Percentiles rank a stretch among this genome's conserved stretches.
Evolutionary conservation across 2,329 filamentous ascomycete species (phyloP).

Genomic region (Alternaria sp.): DNA sequence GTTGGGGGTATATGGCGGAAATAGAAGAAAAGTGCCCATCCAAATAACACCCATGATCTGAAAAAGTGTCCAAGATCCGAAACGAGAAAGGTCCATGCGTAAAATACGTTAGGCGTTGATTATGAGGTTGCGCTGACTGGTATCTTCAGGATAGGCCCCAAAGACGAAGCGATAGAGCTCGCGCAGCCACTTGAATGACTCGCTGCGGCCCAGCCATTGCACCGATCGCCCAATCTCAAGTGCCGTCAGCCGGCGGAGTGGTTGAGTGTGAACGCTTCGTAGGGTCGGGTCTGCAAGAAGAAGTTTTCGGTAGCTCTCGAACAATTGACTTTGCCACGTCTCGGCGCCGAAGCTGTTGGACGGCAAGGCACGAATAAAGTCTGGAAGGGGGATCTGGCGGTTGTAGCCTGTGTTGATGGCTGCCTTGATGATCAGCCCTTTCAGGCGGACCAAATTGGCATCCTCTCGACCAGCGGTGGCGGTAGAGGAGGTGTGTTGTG

Average conservation of each 20-base stretch:
- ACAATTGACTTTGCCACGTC: constrained; percentile 71
- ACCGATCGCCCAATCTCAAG: constrained; percentile 83
- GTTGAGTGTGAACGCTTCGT: constrained; percentile 54
- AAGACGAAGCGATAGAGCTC: constrained; percentile 87
- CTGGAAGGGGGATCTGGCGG: constrained; percentile 68
- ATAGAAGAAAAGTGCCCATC: constrained; percentile 15
- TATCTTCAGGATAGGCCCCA: constrained; percentile 81
- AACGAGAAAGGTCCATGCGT: neutral
- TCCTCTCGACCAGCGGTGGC: constrained; percentile 74
- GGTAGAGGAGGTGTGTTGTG: constrained; percentile 70
- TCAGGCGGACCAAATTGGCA: constrained; percentile 76
- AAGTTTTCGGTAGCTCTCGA: constrained; percentile 81
- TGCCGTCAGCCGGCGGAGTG: constrained; percentile 67
- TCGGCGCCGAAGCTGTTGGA: constrained; percentile 78
- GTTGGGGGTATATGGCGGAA: constrained; percentile 40
- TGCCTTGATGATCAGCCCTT: constrained; percentile 80
- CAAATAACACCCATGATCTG: constrained; percentile 6
- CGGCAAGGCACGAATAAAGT: constrained; percentile 77
- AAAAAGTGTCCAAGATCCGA: neutral
- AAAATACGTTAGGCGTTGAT: constrained; percentile 52
- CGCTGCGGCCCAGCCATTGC: constrained; percentile 72
- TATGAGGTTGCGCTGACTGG: constrained; percentile 68
- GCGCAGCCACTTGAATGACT: constrained; percentile 78
- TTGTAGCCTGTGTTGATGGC: constrained; percentile 84
- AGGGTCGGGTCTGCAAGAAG: constrained; percentile 76